Evolutionary conservation across 331 rosid species (phyloP), one percentile per base, ranked within the genome.

Genomic region (Pyrus hybrid): DNA sequence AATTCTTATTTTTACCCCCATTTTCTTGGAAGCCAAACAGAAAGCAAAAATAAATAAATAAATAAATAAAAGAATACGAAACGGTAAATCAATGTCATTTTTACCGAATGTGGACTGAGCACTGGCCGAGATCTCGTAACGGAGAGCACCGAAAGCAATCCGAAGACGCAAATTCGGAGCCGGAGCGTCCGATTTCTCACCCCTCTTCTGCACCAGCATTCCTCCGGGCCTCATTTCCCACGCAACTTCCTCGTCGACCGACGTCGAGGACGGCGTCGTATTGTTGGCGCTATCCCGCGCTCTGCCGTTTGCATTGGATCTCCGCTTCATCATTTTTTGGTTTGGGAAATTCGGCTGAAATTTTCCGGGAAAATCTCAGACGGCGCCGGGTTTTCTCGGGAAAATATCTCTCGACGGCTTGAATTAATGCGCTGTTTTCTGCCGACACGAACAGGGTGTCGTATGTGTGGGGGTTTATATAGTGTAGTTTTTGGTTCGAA

Each of bases 181-280:
- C 21, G 76, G 66, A 60, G 74, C 67, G 5, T 86, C 85, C 22
- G 78, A 16, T 43, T 74, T 67, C 1, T 25, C 82, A 32, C 7
- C 70, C 23, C 91, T 80, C 67, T 83, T 88, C 84, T 93, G 97
- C 1, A 93, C 98, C 71, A 93, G 22, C 97, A 93, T 91, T 78
- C 97, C 98, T 28, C 98, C 93, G 0, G 98, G 97, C 47, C 98
- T 73, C 93, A 84, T 88, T 80, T 91, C 97, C 96, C 98, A 93
- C 76, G 84, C 82, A 2, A 66, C 22, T 8, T 72, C 81, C 56
- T 86, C 82, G 9, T 83, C 86, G 57, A 58, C 73, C 20, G 80
- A 28, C 5, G 47, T 26, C 0, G 78, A 65, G 2, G 87, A 70
- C 13, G 90, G 68, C 68, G 82, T 9, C 51, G 74, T 58, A 21